These are phyloP conservation scores for Paralagenidium karlingii DNA, from an alignment of 352 stramenopile genomes.

Conservation along the genomic window DNA sequence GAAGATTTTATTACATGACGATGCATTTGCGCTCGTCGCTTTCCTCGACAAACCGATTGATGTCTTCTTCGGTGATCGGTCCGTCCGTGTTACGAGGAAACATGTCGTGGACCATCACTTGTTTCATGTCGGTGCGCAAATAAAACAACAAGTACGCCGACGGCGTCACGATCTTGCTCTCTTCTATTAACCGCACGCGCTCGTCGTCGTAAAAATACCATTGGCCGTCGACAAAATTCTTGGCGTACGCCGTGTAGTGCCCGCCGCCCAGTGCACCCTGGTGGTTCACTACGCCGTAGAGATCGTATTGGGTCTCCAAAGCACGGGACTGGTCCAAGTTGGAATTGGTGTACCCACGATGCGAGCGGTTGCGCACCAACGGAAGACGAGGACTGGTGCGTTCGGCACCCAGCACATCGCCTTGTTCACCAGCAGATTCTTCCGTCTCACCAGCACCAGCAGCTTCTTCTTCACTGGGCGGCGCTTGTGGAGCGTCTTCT, in stretches of 20 bases:
- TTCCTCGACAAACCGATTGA: slow-evolving; percentile 78
- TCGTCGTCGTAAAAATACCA: slow-evolving; percentile 88
- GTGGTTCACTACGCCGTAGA: slow-evolving; percentile 84
- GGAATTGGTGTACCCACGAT: slow-evolving; percentile 79
- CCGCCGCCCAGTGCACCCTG: slow-evolving; percentile 75
- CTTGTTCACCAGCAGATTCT: neutral
- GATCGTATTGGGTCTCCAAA: slow-evolving; percentile 79
- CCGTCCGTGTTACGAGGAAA: slow-evolving; percentile 78
- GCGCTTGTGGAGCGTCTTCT: neutral
- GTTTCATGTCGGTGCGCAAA: slow-evolving; percentile 80
- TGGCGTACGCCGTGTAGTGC: slow-evolving; percentile 82
- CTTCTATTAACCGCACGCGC: slow-evolving; percentile 74
- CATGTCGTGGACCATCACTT: slow-evolving; percentile 64
- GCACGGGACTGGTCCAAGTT: slow-evolving; percentile 80
- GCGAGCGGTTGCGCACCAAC: slow-evolving; percentile 43
- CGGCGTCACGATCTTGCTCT: slow-evolving; percentile 71
- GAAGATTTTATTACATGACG: slow-evolving; percentile 85
- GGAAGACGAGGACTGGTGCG: no score
- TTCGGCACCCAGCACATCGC: no score
- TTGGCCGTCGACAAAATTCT: slow-evolving; percentile 81
- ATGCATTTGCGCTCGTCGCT: slow-evolving; percentile 65
- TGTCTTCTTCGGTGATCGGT: slow-evolving; percentile 82
- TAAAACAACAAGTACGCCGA: slow-evolving; percentile 90
- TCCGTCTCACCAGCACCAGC: neutral
- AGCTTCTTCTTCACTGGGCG: neutral